These are phyloP conservation scores for Phyllosticta capitalensis DNA, from an alignment of 2,329 filamentous ascomycete genomes.

Conservation along the genomic window DNA sequence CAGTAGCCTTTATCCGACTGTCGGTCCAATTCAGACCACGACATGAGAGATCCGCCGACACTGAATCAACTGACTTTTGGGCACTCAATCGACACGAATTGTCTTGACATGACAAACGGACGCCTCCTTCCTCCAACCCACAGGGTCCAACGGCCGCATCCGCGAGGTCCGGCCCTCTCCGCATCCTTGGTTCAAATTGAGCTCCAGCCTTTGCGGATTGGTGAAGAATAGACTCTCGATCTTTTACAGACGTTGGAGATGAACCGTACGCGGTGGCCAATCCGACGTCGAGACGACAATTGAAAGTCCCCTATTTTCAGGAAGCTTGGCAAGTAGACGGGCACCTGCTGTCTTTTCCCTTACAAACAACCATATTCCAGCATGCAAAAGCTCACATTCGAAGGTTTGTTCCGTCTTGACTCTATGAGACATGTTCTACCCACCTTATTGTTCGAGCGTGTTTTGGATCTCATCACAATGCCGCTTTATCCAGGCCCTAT, in stretches of 20 bases:
- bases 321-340: background rate
- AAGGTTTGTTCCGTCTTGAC: background rate
- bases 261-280: background rate
- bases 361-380: background rate
- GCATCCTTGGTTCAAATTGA: background rate
- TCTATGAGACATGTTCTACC: background rate
- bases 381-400: background rate
- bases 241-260: background rate
- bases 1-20: background rate
- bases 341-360: background rate
- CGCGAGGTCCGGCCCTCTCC: background rate
- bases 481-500: background rate
- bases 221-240: background rate
- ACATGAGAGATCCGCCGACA: background rate
- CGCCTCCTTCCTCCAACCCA: background rate
- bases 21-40: background rate
- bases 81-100: background rate
- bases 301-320: background rate
- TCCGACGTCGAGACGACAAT: background rate
- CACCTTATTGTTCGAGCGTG: too few species aligned
- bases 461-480: background rate
- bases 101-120: background rate
- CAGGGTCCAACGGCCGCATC: background rate
- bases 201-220: background rate
- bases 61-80: background rate